Conservation (phyloP, 2,329 filamentous ascomycete genomes). For the Sarocladium oryzae region DNA sequence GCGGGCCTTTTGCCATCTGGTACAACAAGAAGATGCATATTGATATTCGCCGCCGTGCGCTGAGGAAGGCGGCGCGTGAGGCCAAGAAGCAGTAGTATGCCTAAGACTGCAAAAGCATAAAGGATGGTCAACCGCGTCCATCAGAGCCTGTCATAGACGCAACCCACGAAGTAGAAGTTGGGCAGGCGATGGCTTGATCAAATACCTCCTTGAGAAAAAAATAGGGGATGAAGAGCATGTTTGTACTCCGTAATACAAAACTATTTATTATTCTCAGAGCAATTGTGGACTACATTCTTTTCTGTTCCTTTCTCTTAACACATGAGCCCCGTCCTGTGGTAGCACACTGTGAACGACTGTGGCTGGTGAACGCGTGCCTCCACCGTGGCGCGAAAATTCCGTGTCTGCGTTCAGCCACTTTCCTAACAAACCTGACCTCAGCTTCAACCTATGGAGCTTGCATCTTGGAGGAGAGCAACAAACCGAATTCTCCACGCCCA, state of each 20-base stretch:
- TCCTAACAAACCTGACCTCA: conserved; percentile 1
- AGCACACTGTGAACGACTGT: too few relatives aligned
- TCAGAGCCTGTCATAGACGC: too few relatives aligned
- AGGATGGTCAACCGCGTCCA: too few relatives aligned
- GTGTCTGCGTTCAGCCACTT: conserved; percentile 12
- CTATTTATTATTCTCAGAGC: too few relatives aligned
- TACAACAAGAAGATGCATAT: conserved; percentile 66
- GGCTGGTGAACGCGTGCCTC: conserved; percentile 9
- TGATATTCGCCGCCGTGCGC: conserved; percentile 72
- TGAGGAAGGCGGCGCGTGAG: conserved; percentile 78
- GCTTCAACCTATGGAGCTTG: conserved; percentile 4
- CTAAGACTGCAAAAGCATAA: neutral
- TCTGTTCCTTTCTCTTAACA: too few relatives aligned
- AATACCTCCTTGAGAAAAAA: too few relatives aligned
- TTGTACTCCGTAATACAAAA: too few relatives aligned
- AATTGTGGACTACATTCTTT: too few relatives aligned
- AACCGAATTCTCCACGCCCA: neutral
- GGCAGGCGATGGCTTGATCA: too few relatives aligned
- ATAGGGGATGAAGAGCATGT: too few relatives aligned
- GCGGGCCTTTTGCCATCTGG: conserved; percentile 38
- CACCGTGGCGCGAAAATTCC: conserved; percentile 12
- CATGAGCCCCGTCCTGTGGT: too few relatives aligned
- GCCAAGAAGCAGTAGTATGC: conserved; percentile 55
- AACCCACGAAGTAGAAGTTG: neutral
- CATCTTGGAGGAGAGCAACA: neutral